Evolutionary conservation across 805 yeast genomes (phyloP).

Genomic region (Torulaspora franciscae): DNA sequence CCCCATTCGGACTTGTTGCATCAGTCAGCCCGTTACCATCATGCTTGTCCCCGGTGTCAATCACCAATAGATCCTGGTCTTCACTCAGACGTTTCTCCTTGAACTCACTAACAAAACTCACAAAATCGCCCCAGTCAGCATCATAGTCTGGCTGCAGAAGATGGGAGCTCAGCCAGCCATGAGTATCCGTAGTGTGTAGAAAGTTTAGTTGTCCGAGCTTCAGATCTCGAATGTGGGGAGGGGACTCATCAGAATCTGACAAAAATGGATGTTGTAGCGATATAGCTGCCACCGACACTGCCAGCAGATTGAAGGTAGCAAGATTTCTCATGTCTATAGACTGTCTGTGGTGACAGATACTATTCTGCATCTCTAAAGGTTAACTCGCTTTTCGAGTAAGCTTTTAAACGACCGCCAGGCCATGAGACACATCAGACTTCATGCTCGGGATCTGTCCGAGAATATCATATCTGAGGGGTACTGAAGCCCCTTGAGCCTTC

Average conservation of each 20-base stretch:
- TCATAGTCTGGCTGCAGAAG: slow-evolving; percentile 66
- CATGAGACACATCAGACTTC: too few relatives aligned
- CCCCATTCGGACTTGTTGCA: slow-evolving; percentile 69
- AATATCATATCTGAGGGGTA: too few relatives aligned
- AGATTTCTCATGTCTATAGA: not conserved
- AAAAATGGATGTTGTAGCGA: slow-evolving; percentile 12
- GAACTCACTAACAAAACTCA: slow-evolving; percentile 59
- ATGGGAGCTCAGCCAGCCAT: slow-evolving; percentile 95
- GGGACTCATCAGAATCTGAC: not conserved
- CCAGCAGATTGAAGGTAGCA: not conserved
- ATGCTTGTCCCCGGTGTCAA: slow-evolving; percentile 91
- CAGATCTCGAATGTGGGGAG: slow-evolving; percentile 41
- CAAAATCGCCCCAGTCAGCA: slow-evolving; percentile 90
- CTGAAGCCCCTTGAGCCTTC: too few relatives aligned
- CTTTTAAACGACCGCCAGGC: too few relatives aligned
- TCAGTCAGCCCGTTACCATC: slow-evolving; percentile 93
- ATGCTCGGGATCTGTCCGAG: too few relatives aligned
- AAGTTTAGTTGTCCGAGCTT: slow-evolving; percentile 73
- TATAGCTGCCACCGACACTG: not conserved
- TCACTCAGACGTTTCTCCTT: slow-evolving; percentile 27
- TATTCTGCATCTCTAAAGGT: not conserved
- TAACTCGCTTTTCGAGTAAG: not conserved
- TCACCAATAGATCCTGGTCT: slow-evolving; percentile 59
- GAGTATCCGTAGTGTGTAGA: slow-evolving; percentile 93
- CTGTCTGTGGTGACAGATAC: not conserved